Evolutionary conservation across 2,329 filamentous ascomycete genomes (phyloP).

Genomic region (Sarocladium brachiariae): DNA sequence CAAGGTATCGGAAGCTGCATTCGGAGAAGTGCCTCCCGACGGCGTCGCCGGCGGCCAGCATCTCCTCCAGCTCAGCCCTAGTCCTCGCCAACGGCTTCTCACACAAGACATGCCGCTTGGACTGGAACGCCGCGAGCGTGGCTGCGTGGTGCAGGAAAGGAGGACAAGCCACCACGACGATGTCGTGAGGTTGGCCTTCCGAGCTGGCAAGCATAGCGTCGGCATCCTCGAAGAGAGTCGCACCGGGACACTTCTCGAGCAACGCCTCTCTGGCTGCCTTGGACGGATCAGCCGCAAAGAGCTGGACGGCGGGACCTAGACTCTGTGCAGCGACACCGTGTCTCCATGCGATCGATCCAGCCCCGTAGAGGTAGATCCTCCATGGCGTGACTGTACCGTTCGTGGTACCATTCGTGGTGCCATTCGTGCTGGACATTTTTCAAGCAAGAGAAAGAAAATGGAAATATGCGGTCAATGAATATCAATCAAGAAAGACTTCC

Average conservation of each 20-base stretch:
- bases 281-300: not conserved
- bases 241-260: not conserved
- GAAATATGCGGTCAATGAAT: too few species aligned
- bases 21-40: not conserved
- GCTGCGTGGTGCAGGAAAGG: not conserved
- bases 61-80: conserved; percentile 3
- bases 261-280: not conserved
- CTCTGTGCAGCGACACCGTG: not conserved
- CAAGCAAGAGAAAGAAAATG: too few species aligned
- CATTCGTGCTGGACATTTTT: too few species aligned
- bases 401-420: too few species aligned
- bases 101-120: conserved; percentile 10
- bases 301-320: not conserved
- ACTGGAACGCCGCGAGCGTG: not conserved
- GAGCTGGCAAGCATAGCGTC: conserved; percentile 3
- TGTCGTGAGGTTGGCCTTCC: not conserved
- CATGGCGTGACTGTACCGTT: too few species aligned
- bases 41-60: conserved; percentile 5
- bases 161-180: not conserved
- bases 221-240: not conserved
- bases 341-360: not conserved
- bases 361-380: conserved; percentile 5
- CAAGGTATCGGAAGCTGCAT: conserved; percentile 20
- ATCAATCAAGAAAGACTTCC: too few species aligned
- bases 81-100: conserved; percentile 10